A percentile compares a stretch with the other conserved stretches of the same genome.
Evolutionary conservation across 148 eudicot genomes (phyloP).

Genomic region (Amaranthus palmeri): DNA sequence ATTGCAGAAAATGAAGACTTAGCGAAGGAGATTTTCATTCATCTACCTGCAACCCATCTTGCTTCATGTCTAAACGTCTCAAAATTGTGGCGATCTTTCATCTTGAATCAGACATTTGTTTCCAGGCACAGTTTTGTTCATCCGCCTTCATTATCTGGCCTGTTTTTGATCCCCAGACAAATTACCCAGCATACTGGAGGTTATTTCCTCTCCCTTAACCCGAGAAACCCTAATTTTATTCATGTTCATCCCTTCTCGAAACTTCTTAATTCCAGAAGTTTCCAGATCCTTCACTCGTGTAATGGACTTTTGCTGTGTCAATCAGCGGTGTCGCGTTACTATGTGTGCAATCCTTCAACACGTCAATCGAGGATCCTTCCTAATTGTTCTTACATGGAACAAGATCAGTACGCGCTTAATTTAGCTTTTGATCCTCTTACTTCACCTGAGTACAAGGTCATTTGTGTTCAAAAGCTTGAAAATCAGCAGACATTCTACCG

Average conservation of each 20-base stretch:
- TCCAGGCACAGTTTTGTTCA: constrained; percentile 3
- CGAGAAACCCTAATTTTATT: background rate
- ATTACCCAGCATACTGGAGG: background rate
- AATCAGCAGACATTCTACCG: background rate
- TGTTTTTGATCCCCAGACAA: constrained; percentile 24
- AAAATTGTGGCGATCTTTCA: constrained; percentile 11
- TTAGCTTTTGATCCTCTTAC: constrained; percentile 21
- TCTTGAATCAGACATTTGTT: constrained; percentile 4
- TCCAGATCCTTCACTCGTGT: constrained; percentile 19
- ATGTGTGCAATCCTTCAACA: constrained; percentile 17
- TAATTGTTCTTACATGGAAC: constrained; percentile 2
- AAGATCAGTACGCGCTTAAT: background rate
- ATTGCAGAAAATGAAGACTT: constrained; percentile 23
- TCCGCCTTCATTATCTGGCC: constrained; percentile 17
- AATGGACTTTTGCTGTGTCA: constrained; percentile 20
- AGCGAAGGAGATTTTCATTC: constrained; percentile 11
- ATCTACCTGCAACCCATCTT: constrained; percentile 13
- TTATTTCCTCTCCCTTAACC: background rate
- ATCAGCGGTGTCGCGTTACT: constrained; percentile 3
- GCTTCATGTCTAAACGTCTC: constrained; percentile 12
- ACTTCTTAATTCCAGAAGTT: constrained; percentile 8
- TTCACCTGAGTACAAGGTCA: constrained; percentile 20
- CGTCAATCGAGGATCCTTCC: constrained; percentile 15
- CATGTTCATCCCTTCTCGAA: background rate
- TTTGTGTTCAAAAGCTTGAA: constrained; percentile 14